A percentile compares a stretch with the other conserved stretches of the same genome.
Conservation (phyloP, 2,329 filamentous ascomycete species). For the Cordyceps javanica region DNA sequence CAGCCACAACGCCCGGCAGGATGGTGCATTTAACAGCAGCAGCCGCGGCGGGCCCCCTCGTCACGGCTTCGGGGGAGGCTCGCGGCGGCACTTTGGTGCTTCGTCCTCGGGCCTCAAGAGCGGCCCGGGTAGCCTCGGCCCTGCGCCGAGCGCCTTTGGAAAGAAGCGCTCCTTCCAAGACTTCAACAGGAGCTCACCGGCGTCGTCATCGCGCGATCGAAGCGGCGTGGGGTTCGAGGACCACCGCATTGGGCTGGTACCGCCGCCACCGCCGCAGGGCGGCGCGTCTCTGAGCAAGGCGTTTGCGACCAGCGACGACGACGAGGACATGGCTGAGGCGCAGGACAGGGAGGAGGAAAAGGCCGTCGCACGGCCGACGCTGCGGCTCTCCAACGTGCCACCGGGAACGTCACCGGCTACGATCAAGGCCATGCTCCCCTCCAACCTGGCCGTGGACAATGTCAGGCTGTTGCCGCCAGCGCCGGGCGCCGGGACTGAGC, state of each 20-base stretch:
- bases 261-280: constrained; percentile 31
- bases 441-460: constrained; percentile 60
- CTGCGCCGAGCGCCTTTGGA: constrained; percentile 39
- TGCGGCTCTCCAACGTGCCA: constrained; percentile 55
- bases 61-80: constrained; percentile 24
- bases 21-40: neutral
- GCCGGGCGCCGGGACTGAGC: constrained; percentile 47
- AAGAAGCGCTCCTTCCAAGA: constrained; percentile 49
- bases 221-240: constrained; percentile 29
- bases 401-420: constrained; percentile 53
- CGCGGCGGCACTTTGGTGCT: constrained; percentile 60
- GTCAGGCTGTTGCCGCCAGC: constrained; percentile 61
- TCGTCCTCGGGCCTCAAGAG: constrained; percentile 43
- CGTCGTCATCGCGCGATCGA: constrained; percentile 19
- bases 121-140: constrained; percentile 57
- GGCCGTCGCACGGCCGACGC: constrained; percentile 55
- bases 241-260: constrained; percentile 30
- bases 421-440: constrained; percentile 53
- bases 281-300: constrained; percentile 51
- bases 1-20: neutral
- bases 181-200: constrained; percentile 28
- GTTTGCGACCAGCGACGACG: constrained; percentile 63
- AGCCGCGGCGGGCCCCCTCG: constrained; percentile 19
- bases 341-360: constrained; percentile 46
- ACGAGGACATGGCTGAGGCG: constrained; percentile 43